Conservation (phyloP, 1,284 basidiomycete genomes). For the Apiotrichum sp. region DNA sequence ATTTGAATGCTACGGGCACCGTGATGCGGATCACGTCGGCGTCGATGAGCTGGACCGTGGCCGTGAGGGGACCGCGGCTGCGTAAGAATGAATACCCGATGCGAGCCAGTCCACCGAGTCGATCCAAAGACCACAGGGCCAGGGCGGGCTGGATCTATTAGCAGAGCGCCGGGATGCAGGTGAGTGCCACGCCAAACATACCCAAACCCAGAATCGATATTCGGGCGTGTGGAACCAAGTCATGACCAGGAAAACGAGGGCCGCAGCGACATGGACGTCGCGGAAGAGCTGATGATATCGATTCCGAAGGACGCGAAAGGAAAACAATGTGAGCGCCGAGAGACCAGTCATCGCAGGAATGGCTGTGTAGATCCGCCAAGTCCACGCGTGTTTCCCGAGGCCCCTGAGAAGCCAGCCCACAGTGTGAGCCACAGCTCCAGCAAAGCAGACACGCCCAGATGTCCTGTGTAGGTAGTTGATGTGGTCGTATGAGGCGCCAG, state of each 20-base stretch:
- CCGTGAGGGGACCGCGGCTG: conserved; percentile 20
- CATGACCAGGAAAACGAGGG: conserved; percentile 19
- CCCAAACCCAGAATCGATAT: conserved; percentile 2
- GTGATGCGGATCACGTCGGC: conserved; percentile 52
- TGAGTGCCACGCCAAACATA: conserved; percentile 41
- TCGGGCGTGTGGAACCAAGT: conserved; percentile 16
- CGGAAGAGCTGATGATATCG: conserved; percentile 53
- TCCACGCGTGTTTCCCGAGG: conserved; percentile 15
- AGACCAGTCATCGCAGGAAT: conserved; percentile 32
- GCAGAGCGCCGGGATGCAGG: conserved; percentile 56
- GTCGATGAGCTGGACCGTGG: conserved; percentile 50
- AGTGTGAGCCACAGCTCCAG: conserved; percentile 33
- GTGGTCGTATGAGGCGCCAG: conserved; percentile 59
- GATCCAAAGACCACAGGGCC: conserved; percentile 59
- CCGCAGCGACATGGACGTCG: conserved; percentile 50
- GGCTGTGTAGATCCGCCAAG: conserved; percentile 9
- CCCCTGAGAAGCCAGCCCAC: conserved; percentile 19
- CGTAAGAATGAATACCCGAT: conserved; percentile 38
- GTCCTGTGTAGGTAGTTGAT: conserved; percentile 41
- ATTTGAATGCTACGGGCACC: conserved; percentile 47
- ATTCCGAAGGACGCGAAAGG: conserved; percentile 47
- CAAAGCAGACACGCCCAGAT: conserved; percentile 27
- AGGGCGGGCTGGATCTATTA: conserved; percentile 50
- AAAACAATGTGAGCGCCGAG: conserved; percentile 48
- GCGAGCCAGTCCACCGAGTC: conserved; percentile 53